These are phyloP conservation scores for Massospora cicadina DNA, from an alignment of 371 early-diverging fungal species.

Conservation along the genomic window DNA sequence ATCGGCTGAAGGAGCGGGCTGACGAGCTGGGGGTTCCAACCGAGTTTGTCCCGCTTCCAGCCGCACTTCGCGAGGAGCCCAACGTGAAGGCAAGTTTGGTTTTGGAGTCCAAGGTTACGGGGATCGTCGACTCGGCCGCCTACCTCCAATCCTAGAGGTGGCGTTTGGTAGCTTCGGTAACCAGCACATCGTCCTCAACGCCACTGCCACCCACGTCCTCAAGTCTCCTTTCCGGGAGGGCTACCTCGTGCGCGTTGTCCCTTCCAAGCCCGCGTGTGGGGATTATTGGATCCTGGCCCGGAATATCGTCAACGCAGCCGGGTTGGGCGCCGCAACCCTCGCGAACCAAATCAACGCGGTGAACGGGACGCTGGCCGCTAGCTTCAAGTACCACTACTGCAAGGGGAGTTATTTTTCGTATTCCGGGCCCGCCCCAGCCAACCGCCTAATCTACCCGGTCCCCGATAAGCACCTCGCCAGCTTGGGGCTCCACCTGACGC, in stretches of 20 bases:
- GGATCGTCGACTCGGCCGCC: conserved; percentile 61
- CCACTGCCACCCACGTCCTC: conserved; percentile 27
- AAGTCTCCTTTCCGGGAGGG: conserved; percentile 13
- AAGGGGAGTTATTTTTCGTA: conserved; percentile 65
- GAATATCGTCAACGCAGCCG: conserved; percentile 61
- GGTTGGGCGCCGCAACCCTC: conserved; percentile 49
- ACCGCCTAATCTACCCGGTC: conserved; percentile 66
- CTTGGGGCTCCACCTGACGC: conserved; percentile 66
- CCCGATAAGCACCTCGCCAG: conserved; percentile 52
- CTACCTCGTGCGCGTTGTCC: conserved; percentile 27
- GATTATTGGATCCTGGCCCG: conserved; percentile 27
- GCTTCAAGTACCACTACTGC: conserved; percentile 35
- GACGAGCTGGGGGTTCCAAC: conserved; percentile 34
- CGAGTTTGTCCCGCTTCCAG: conserved; percentile 26
- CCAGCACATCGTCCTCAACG: conserved; percentile 26
- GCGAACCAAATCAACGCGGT: conserved; percentile 21
- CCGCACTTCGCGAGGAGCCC: conserved; percentile 34
- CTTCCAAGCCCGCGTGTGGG: conserved; percentile 16
- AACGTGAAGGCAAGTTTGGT: conserved; percentile 29
- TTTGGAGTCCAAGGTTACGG: conserved; percentile 53
- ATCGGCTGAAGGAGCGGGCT: conserved; percentile 36
- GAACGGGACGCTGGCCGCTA: conserved; percentile 7
- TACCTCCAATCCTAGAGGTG: conserved; percentile 40
- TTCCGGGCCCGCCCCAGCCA: conserved; percentile 20
- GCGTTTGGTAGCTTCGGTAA: conserved; percentile 22